A percentile compares a stretch with the other conserved stretches of the same genome.
Evolutionary conservation across 305 asterid genomes (phyloP).

Genomic region (Fraxinus nigra): DNA sequence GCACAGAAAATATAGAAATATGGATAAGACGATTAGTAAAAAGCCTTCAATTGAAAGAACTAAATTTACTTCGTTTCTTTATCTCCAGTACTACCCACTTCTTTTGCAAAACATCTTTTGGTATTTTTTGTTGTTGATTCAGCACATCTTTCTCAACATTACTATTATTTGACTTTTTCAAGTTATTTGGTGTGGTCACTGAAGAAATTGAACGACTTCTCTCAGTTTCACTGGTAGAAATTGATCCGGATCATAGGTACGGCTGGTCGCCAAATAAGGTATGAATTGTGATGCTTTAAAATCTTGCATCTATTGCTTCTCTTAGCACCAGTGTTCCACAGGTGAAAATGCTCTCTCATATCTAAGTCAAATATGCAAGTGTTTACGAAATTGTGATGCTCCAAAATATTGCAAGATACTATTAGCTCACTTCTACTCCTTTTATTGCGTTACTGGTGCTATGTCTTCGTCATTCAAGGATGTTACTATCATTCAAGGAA

Average conservation of each 20-base stretch:
- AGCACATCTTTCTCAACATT: background rate
- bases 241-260: background rate
- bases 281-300: background rate
- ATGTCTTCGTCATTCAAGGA: background rate
- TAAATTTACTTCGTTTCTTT: background rate
- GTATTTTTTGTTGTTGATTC: background rate
- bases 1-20: background rate
- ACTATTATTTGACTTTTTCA: background rate
- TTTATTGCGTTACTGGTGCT: background rate
- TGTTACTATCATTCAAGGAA: background rate
- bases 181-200: background rate
- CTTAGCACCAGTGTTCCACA: background rate
- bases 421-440: background rate
- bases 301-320: background rate
- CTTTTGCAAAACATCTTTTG: background rate
- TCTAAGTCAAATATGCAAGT: background rate
- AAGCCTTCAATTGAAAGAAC: background rate
- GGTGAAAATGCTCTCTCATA: background rate
- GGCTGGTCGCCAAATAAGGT: background rate
- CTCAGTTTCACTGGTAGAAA: background rate
- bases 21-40: background rate
- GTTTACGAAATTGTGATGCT: background rate
- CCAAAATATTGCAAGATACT: background rate
- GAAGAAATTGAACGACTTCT: background rate
- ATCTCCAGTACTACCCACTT: background rate